These are phyloP conservation scores for Mychonastes homosphaera DNA, from an alignment of 139 green algal species.

Conservation along the genomic window DNA sequence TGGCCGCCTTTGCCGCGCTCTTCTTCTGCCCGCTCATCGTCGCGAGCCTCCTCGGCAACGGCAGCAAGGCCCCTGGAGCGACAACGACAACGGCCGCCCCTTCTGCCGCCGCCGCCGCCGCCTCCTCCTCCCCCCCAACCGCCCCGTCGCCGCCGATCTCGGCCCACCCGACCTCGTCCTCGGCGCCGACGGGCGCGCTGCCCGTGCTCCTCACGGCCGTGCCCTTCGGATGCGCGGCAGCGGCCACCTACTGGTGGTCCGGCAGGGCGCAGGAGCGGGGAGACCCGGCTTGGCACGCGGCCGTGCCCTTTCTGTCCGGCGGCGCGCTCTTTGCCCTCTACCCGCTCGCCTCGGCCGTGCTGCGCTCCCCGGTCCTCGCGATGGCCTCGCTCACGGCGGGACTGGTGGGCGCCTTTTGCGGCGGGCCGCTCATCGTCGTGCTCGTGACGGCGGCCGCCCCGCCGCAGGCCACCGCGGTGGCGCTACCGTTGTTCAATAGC, in stretches of 20 bases:
- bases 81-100: background rate
- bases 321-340: background rate
- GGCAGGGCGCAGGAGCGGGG: background rate
- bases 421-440: background rate
- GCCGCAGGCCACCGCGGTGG: background rate
- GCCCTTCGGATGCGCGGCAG: background rate
- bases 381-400: background rate
- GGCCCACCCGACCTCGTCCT: background rate
- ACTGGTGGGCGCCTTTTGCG: background rate
- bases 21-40: background rate
- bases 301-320: background rate
- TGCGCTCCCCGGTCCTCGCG: background rate
- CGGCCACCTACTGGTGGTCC: background rate
- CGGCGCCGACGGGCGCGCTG: background rate
- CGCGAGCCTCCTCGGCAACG: too few relatives aligned
- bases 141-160: background rate
- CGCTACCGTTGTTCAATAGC: constrained; percentile 6
- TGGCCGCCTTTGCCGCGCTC: constrained; percentile 23
- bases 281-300: background rate
- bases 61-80: background rate
- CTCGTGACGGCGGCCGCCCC: background rate
- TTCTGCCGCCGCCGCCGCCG: background rate
- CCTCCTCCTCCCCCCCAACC: background rate
- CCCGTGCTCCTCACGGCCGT: constrained; percentile 10
- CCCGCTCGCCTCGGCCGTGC: constrained; percentile 1